Evolutionary conservation across 1,284 basidiomycete species (phyloP).

Genomic region (Malassezia furfur): DNA sequence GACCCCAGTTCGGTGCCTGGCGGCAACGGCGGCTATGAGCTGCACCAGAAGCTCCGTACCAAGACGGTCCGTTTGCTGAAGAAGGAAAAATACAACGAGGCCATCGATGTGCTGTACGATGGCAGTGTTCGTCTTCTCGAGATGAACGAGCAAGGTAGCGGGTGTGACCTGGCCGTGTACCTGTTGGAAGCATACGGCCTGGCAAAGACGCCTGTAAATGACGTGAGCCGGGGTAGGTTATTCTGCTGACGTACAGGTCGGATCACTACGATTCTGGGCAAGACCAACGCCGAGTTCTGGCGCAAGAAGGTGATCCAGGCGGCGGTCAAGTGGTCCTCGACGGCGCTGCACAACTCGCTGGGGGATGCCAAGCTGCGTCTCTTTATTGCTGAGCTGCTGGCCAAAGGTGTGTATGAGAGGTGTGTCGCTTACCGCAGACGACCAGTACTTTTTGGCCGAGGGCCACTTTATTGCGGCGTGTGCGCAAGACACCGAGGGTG

Average conservation of each 20-base stretch:
- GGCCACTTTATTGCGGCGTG: conserved; percentile 28
- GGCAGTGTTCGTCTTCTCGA: conserved; percentile 33
- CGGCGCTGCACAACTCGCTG: conserved; percentile 20
- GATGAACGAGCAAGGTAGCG: conserved; percentile 41
- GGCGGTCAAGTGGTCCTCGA: conserved; percentile 38
- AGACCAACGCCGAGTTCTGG: conserved; percentile 40
- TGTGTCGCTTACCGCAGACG: conserved; percentile 2
- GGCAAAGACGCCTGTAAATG: conserved; percentile 20
- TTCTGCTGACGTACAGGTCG: conserved; percentile 16
- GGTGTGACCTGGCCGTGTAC: conserved; percentile 43
- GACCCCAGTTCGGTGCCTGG: conserved; percentile 7
- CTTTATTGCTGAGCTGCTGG: conserved; percentile 32
- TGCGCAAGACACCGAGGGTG: background rate
- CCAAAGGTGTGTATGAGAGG: conserved; percentile 16
- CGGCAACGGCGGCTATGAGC: conserved; percentile 38
- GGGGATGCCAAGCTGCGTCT: conserved; percentile 37
- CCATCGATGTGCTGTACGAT: conserved; percentile 31
- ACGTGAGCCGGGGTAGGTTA: conserved; percentile 20
- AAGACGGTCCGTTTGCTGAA: conserved; percentile 43
- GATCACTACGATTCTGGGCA: conserved; percentile 25
- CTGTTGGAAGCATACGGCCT: conserved; percentile 42
- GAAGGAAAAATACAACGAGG: conserved; percentile 43
- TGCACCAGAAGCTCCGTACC: conserved; percentile 46
- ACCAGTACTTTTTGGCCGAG: conserved; percentile 28
- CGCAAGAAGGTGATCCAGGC: conserved; percentile 41